Base-by-base conservation (phyloP, 108 stramenopile genomes). In the Aureococcus anophagefferens region DNA sequence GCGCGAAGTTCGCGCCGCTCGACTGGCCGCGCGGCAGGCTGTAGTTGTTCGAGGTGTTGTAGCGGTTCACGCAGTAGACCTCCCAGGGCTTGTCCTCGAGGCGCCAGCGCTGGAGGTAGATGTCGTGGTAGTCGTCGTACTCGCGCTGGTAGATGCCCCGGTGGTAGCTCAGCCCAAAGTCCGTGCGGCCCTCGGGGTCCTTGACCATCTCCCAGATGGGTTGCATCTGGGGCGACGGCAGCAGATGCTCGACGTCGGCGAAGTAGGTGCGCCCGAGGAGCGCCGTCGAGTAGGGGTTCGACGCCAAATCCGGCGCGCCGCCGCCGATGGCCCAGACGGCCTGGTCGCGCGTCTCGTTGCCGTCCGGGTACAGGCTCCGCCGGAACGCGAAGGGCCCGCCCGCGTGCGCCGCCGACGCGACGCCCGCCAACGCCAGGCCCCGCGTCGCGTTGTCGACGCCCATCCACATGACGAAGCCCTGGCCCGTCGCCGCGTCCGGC, bases 111-210 rank as follows among this genome's bases (percentile, higher is more conserved):
- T 93, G 91, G 7, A 88, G 72, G 72, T 89, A 92, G 63, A 93
- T 93, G 69, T 93, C 93, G 70, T 93, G 88, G 70, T 84, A 86
- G 77, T 93, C 78, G 68, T 93, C 93, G 82, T 93, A 93, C 25
- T 79, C 87, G 33, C 72, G 71, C 36, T 85, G 69, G 74, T 93
- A 93, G 21, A 81, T 76, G 37, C 90, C 90, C 21, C 93, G 74
- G 68, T 93, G 93, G 64, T 87, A 92, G 73, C 76, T 90, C 33
- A 91, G 84, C 16, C 88, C 86, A 70, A 87, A 91, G 73, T 91
- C 81, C 30, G 73, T 86, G 45, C 59, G 77, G 5, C 91, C 91
- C 30, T 78, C 77, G 11, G 68, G 65, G 71, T 85, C 76, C 71
- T 92, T 90, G 31, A 91, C 93, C 36, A 79, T 83, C 71, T 92